phyloP scores from a whole-genome alignment of 2,329 filamentous ascomycete genomes.

The Aspergillus aculeatus region DNA sequence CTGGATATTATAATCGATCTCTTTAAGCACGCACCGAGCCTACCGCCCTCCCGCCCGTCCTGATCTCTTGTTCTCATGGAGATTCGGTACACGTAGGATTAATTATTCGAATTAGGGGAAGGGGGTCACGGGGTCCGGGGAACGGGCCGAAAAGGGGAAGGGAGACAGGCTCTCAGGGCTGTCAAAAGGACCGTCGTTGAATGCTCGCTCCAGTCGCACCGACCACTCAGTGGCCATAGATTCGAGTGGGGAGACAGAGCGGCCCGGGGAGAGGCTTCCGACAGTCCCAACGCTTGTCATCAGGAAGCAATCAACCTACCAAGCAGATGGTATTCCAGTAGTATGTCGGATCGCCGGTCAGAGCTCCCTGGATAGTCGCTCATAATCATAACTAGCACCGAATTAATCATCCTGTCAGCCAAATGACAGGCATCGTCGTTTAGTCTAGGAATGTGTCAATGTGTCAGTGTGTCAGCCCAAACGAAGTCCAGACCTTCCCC shows the following conservation, averaged over 20 bases:
- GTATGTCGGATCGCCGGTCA: slow-evolving; percentile 15
- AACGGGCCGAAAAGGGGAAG: background rate
- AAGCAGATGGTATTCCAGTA: background rate
- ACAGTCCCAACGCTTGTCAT: slow-evolving; percentile 21
- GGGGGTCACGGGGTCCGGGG: background rate
- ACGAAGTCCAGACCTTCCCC: slow-evolving; percentile 9
- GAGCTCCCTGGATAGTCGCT: background rate
- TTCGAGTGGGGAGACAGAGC: slow-evolving; percentile 8
- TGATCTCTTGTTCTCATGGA: background rate
- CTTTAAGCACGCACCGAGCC: background rate
- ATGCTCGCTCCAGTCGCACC: background rate
- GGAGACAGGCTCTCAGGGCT: background rate
- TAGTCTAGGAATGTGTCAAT: background rate
- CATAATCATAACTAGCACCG: background rate
- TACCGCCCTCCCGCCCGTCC: background rate
- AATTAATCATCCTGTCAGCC: background rate
- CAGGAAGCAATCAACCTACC: slow-evolving; percentile 10
- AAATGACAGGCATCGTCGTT: background rate
- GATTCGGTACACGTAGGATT: background rate
- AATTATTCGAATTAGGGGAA: no score
- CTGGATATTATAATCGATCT: background rate
- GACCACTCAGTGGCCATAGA: slow-evolving; percentile 1
- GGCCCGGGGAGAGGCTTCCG: slow-evolving; percentile 22
- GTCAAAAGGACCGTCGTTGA: slow-evolving; percentile 2
- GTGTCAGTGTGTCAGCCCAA: slow-evolving; percentile 1